These are phyloP conservation scores for Lenzites betulinus DNA, from an alignment of 768 basidiomycete species.

Conservation along the genomic window DNA sequence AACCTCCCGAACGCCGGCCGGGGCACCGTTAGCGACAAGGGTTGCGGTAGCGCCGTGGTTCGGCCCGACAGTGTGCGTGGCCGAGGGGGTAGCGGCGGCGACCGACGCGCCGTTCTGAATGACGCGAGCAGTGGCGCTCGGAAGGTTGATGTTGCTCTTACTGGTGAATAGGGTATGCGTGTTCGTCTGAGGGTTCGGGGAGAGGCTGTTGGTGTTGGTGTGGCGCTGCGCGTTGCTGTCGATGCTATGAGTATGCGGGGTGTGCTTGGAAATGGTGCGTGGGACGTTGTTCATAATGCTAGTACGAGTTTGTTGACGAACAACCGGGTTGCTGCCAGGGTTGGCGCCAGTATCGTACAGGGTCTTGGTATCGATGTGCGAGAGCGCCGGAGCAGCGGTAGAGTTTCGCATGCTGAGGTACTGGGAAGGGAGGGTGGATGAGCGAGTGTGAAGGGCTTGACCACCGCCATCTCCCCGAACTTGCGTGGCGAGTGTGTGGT, in stretches of 20 bases:
- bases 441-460: slow-evolving; percentile 24
- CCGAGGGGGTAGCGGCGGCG: not conserved
- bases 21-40: too few species aligned
- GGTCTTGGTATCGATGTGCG: not conserved
- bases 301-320: not conserved
- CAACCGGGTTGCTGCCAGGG: not conserved
- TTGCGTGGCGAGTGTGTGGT: slow-evolving; percentile 29
- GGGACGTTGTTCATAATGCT: not conserved
- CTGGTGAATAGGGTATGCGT: slow-evolving; percentile 20
- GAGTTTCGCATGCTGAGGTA: slow-evolving; percentile 14
- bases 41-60: not conserved
- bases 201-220: not conserved
- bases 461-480: slow-evolving; percentile 19
- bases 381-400: not conserved
- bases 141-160: slow-evolving; percentile 21
- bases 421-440: slow-evolving; percentile 30
- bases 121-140: slow-evolving; percentile 4
- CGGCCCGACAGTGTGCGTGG: not conserved
- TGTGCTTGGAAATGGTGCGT: slow-evolving; percentile 1
- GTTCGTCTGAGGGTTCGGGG: slow-evolving; percentile 6
- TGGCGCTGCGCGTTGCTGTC: not conserved
- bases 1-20: not conserved
- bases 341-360: slow-evolving; percentile 5
- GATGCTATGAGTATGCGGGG: not conserved
- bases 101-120: not conserved